These are phyloP conservation scores for Ogataea degrootiae DNA, from an alignment of 805 yeast genomes.

Conservation along the genomic window DNA sequence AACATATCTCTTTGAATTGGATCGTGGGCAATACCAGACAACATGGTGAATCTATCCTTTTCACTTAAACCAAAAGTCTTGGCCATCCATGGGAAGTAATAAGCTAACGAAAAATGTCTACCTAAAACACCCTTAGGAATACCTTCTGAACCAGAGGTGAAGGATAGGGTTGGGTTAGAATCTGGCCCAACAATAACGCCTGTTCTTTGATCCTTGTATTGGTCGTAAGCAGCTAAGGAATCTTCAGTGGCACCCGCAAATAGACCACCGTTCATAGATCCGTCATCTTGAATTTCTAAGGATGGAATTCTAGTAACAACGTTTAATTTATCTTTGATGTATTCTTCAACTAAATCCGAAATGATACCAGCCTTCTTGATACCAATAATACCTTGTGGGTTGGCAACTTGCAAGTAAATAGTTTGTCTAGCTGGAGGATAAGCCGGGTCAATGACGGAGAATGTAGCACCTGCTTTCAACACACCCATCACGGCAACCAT, in stretches of 20 bases:
- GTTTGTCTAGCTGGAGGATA: conserved; percentile 98
- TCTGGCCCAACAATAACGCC: conserved; percentile 97
- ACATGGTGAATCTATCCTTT: conserved; percentile 90
- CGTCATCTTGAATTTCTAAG: conserved; percentile 73
- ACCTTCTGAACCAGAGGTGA: conserved; percentile 98
- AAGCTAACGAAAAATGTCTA: conserved; percentile 93
- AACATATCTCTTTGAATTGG: conserved; percentile 99
- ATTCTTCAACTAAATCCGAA: conserved; percentile 72
- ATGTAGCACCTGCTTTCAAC: conserved; percentile 96
- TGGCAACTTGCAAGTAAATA: conserved; percentile 86
- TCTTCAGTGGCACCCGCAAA: conserved; percentile 36
- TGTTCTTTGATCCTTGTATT: conserved; percentile 53
- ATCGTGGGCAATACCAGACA: conserved; percentile 98
- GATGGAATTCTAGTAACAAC: conserved; percentile 73
- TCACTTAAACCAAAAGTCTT: conserved; percentile 71
- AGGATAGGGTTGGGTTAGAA: conserved; percentile 91
- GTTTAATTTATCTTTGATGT: conserved; percentile 65
- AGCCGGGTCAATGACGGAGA: conserved; percentile 98
- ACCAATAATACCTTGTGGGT: conserved; percentile 87
- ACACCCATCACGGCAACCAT: conserved; percentile 98
- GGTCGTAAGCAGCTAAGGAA: conserved; percentile 42
- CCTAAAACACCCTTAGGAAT: conserved; percentile 98
- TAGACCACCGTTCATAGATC: conserved; percentile 61
- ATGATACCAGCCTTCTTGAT: conserved; percentile 85
- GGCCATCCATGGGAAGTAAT: conserved; percentile 99